These are phyloP conservation scores for Trichoderma erinaceum DNA, from an alignment of 495 filamentous ascomycete genomes.

Conservation along the genomic window DNA sequence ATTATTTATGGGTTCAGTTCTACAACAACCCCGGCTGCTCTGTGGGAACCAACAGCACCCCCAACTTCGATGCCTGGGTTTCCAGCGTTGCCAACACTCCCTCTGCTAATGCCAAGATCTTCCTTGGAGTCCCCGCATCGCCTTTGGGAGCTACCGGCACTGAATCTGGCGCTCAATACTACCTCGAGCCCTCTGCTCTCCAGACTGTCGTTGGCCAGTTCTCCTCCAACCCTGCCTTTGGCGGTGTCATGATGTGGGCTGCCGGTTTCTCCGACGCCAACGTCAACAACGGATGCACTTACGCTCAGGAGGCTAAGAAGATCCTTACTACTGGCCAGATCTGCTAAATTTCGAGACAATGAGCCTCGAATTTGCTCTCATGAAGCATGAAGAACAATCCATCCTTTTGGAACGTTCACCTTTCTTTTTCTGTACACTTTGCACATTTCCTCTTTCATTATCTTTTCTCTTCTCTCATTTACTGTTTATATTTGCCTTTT, in stretches of 20 bases:
- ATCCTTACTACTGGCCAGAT: slow-evolving; percentile 12
- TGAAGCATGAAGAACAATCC: no score
- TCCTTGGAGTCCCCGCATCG: slow-evolving; percentile 53
- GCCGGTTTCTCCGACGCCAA: slow-evolving; percentile 24
- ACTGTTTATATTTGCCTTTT: no score
- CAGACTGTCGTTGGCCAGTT: slow-evolving; percentile 21
- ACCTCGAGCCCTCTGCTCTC: slow-evolving; percentile 19
- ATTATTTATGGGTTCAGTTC: slow-evolving; percentile 58
- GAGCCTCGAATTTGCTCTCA: no score
- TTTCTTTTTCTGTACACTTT: no score
- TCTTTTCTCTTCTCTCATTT: no score
- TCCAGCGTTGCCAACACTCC: slow-evolving; percentile 45
- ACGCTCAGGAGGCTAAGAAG: slow-evolving; percentile 17
- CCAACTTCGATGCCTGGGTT: slow-evolving; percentile 56
- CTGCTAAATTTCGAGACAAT: neutral
- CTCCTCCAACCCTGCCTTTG: slow-evolving; percentile 19
- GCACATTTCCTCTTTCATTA: no score
- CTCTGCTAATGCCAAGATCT: slow-evolving; percentile 49
- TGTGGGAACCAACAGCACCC: slow-evolving; percentile 33
- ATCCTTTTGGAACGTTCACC: no score
- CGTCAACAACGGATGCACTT: slow-evolving; percentile 16
- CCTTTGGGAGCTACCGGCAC: slow-evolving; percentile 22
- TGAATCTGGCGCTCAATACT: slow-evolving; percentile 18
- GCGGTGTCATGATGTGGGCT: slow-evolving; percentile 29
- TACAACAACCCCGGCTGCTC: slow-evolving; percentile 58